Base-by-base conservation (phyloP, 257 asterid species). In the Gentiana straminea region DNA sequence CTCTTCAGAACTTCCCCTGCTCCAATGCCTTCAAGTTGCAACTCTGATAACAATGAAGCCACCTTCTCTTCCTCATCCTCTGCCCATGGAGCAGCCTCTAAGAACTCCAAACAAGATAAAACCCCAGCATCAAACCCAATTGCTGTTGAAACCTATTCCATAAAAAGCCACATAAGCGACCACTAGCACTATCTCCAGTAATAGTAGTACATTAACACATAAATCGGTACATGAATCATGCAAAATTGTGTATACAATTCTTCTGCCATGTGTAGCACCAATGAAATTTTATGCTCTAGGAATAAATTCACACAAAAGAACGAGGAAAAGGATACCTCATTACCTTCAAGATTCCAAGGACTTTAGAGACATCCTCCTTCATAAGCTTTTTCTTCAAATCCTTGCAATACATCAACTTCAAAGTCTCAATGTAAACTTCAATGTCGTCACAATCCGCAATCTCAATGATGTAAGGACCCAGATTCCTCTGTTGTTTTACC, bases 31-130 rank as follows among this genome's bases (percentile, higher is more conserved):
- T 91, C 93, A 7, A 91, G 94, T 8, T 75, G 80, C 54, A 91
- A 84, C 75, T 91, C 97, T 8, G 95, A 84, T 67, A 91, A 62
- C 12, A 91, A 72, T 7, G 95, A 77, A 53, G 98, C 84, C 37
- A 87, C 95, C 73, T 87, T 83, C 68, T 87, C 93, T 61, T 91
- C 98, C 61, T 91, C 98, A 12, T 91, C 95, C 73, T 91, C 97
- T 3, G 94, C 81, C 98, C 98, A 91, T 4, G 98, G 98, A 59
- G 95, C 94, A 41, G 97, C 97, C 77, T 91, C 98, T 63, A 91
- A 79, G 78, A 81, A 91, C 77, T 86, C 97, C 79, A 89, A 72
- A 74, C 95, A 89, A 4, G 93, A 80, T 15, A 80, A 66, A 7
- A 91, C 95, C 13, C 98, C 97, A 1, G 94, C 97, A 61, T 91